Evolutionary conservation across 345 rosid genomes (phyloP).

Genomic region (Alliaria petiolata): DNA sequence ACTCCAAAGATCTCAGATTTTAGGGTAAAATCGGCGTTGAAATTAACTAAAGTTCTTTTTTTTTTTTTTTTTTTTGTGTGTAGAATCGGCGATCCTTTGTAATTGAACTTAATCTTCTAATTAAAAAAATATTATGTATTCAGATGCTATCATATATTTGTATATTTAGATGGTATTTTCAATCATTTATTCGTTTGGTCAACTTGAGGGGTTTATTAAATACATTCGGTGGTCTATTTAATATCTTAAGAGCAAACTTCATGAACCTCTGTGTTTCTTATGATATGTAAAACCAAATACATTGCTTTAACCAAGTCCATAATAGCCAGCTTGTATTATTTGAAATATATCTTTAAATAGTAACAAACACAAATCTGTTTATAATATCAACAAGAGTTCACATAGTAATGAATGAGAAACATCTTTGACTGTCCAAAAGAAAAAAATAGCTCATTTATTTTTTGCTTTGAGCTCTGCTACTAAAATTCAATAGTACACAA

Average conservation of each 20-base stretch:
- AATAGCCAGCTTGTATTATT: not conserved
- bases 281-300: not conserved
- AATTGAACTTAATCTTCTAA: too few species aligned
- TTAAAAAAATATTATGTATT: too few species aligned
- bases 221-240: too few species aligned
- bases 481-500: not conserved
- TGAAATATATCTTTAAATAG: not conserved
- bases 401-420: not conserved
- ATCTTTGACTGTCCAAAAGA: not conserved
- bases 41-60: too few species aligned
- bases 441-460: not conserved
- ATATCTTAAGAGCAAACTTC: not conserved
- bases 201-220: not conserved
- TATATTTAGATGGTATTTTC: not conserved
- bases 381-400: not conserved
- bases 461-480: constrained; percentile 10
- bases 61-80: too few species aligned
- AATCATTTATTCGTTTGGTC: not conserved
- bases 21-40: too few species aligned
- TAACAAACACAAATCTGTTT: not conserved
- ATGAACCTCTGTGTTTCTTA: not conserved
- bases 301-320: not conserved
- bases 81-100: too few species aligned
- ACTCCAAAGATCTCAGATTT: too few species aligned
- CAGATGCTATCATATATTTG: too few species aligned